Percentiles rank a stretch among this genome's conserved stretches.
phyloP scores from a whole-genome alignment of 768 basidiomycete species.

The Exidia glandulosa region DNA sequence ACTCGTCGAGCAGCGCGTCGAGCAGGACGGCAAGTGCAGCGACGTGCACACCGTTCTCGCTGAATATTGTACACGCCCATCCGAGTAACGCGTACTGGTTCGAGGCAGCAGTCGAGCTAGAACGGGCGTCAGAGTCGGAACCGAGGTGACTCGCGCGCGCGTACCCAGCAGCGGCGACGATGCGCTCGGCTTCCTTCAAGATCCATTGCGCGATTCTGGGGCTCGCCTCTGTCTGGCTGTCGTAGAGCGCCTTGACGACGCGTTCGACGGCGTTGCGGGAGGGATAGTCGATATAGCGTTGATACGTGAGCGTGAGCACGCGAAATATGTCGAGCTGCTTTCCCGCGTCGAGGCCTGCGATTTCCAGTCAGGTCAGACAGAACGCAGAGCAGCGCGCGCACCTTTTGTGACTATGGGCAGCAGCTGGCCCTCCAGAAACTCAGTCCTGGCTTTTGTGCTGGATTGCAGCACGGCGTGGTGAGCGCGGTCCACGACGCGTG shows the following conservation, averaged over 20 bases:
- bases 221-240: not conserved
- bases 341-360: constrained; percentile 44
- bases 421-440: constrained; percentile 56
- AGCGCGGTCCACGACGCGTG: constrained; percentile 41
- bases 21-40: constrained; percentile 48
- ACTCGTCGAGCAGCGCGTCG: constrained; percentile 44
- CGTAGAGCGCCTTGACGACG: not conserved
- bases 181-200: constrained; percentile 48
- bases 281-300: constrained; percentile 60
- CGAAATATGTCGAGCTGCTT: constrained; percentile 62
- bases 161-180: constrained; percentile 12
- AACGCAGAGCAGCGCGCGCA: constrained; percentile 17
- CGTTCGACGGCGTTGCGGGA: constrained; percentile 64
- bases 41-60: constrained; percentile 37
- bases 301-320: constrained; percentile 64
- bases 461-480: constrained; percentile 36
- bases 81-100: constrained; percentile 59
- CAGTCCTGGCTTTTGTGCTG: constrained; percentile 41
- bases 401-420: constrained; percentile 47
- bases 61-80: constrained; percentile 60
- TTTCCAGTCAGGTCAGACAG: constrained; percentile 1
- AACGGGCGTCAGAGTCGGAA: not conserved
- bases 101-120: constrained; percentile 41
- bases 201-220: constrained; percentile 71
- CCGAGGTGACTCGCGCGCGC: not conserved